A percentile compares a stretch with the other conserved stretches of the same genome.
Conservation (phyloP, 306 rosid species). For the Casuarina glauca region DNA sequence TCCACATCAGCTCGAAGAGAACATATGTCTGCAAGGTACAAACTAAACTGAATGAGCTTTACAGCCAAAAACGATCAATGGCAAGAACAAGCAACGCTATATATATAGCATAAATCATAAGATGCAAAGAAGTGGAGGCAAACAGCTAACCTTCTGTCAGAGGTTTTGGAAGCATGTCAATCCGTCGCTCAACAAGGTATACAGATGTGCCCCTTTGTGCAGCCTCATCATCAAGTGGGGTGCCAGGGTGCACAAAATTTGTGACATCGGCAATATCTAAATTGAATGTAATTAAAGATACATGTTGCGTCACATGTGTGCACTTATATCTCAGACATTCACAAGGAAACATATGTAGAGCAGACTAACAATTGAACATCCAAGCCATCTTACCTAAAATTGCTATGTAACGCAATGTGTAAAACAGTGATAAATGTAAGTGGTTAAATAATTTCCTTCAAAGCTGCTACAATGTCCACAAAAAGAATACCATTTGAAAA, state of each 20-base stretch:
- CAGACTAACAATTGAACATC: not conserved
- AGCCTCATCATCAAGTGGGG: slow-evolving; percentile 93
- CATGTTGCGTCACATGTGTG: slow-evolving; percentile 7
- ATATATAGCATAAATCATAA: not conserved
- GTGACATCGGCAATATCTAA: slow-evolving; percentile 98
- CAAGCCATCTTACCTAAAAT: not conserved
- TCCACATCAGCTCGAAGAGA: slow-evolving; percentile 98
- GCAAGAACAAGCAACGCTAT: not conserved
- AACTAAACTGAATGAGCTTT: slow-evolving; percentile 15
- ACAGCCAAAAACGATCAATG: slow-evolving; percentile 17
- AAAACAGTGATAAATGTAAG: not conserved
- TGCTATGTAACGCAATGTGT: not conserved
- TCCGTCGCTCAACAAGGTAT: slow-evolving; percentile 93
- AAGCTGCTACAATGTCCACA: not conserved
- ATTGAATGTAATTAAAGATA: slow-evolving; percentile 52
- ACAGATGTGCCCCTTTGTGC: slow-evolving; percentile 96
- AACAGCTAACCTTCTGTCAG: slow-evolving; percentile 78
- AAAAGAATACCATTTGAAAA: not conserved
- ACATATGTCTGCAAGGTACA: slow-evolving; percentile 73
- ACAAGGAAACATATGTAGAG: slow-evolving; percentile 1
- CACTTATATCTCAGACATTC: not conserved
- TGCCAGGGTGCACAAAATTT: slow-evolving; percentile 84
- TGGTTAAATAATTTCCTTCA: not conserved
- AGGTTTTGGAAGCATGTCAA: slow-evolving; percentile 99
- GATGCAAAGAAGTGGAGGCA: not conserved